These are phyloP conservation scores for Thelonectria rubi DNA, from an alignment of 2,329 filamentous ascomycete species.

Conservation along the genomic window DNA sequence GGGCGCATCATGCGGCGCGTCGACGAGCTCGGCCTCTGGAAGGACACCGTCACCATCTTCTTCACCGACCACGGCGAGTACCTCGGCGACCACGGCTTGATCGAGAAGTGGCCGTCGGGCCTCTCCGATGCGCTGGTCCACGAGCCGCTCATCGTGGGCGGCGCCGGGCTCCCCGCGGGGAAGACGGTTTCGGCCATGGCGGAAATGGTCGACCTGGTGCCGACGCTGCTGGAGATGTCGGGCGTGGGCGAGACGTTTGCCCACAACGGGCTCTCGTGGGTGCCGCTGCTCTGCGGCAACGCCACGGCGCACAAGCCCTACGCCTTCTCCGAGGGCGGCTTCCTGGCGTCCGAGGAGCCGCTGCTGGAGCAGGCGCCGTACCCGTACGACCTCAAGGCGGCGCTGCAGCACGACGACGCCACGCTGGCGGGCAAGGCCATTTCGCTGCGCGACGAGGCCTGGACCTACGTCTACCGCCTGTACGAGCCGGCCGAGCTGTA, in stretches of 20 bases:
- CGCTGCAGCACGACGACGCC: constrained; percentile 56
- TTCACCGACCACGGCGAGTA: constrained; percentile 58
- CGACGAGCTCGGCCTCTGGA: constrained; percentile 48
- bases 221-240: constrained; percentile 53
- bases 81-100: constrained; percentile 56
- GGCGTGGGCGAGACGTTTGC: constrained; percentile 50
- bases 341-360: constrained; percentile 55
- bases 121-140: constrained; percentile 53
- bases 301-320: constrained; percentile 48
- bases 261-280: constrained; percentile 51
- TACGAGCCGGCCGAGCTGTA: constrained; percentile 58
- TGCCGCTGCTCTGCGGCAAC: constrained; percentile 42
- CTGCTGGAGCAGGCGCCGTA: constrained; percentile 54
- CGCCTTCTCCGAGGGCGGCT: constrained; percentile 56
- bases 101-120: constrained; percentile 60
- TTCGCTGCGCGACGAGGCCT: constrained; percentile 47
- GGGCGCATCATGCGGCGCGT: constrained; percentile 49
- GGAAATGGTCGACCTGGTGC: constrained; percentile 58
- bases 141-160: constrained; percentile 55
- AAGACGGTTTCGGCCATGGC: constrained; percentile 47
- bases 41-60: constrained; percentile 54
- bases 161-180: constrained; percentile 50
- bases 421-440: constrained; percentile 55
- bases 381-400: constrained; percentile 57
- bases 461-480: constrained; percentile 55